phyloP scores from a whole-genome alignment of 140 eudicot species.

The Senecio squalidus region DNA sequence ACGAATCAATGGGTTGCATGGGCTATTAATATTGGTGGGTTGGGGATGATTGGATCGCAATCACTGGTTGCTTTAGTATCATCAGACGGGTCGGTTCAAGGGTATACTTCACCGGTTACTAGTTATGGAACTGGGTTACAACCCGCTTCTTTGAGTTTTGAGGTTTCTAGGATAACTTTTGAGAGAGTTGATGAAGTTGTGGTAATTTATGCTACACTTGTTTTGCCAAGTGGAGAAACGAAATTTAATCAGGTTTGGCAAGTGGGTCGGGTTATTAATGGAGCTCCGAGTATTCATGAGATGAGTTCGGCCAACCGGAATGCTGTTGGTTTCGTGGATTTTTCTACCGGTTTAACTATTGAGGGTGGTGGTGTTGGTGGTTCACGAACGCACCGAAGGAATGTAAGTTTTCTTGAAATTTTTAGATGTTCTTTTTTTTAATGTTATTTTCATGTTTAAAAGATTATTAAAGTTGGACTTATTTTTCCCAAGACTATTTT shows the following conservation, averaged over 20 bases:
- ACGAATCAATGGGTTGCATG: conserved; percentile 51
- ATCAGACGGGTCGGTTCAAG: conserved; percentile 28
- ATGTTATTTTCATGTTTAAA: background rate
- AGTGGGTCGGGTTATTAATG: background rate
- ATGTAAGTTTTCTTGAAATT: too few species aligned
- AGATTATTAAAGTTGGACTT: background rate
- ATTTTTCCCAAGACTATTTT: background rate
- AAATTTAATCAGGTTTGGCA: background rate
- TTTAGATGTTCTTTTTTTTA: too few species aligned
- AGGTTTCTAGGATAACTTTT: background rate
- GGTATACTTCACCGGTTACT: conserved; percentile 36
- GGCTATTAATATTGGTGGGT: conserved; percentile 17
- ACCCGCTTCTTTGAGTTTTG: background rate
- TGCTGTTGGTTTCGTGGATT: background rate
- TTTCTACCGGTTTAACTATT: background rate
- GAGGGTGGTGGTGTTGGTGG: background rate
- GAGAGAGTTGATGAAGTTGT: background rate
- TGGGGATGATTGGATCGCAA: conserved; percentile 23
- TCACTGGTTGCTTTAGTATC: conserved; percentile 38
- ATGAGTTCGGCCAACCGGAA: background rate
- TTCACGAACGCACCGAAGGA: background rate
- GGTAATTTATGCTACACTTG: background rate
- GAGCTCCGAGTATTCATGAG: background rate
- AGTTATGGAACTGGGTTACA: background rate
- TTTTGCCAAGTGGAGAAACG: background rate